Conservation (phyloP, 805 yeast species). For the Saitoella complicata region DNA sequence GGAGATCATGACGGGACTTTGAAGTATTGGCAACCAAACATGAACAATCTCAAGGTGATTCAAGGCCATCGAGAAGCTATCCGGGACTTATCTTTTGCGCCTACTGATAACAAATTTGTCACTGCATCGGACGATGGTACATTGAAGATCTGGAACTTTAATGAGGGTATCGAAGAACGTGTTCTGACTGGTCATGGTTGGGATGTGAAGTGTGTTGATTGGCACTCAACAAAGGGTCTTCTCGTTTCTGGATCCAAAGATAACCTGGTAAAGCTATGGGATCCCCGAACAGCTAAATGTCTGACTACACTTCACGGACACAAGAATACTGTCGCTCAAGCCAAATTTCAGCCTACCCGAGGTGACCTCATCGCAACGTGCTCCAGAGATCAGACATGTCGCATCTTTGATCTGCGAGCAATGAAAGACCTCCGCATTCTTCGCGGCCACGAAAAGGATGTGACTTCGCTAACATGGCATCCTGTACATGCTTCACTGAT, state of each 20-base stretch:
- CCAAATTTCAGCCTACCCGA: slow-evolving; percentile 73
- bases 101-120: slow-evolving; percentile 81
- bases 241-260: slow-evolving; percentile 91
- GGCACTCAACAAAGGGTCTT: slow-evolving; percentile 84
- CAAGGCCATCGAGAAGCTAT: slow-evolving; percentile 68
- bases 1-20: slow-evolving; percentile 86
- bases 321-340: slow-evolving; percentile 82
- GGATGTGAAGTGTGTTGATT: slow-evolving; percentile 95
- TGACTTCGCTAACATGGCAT: slow-evolving; percentile 81
- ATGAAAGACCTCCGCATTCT: slow-evolving; percentile 63
- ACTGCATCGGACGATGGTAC: slow-evolving; percentile 86
- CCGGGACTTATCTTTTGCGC: slow-evolving; percentile 76
- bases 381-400: slow-evolving; percentile 73
- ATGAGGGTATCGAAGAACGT: slow-evolving; percentile 70
- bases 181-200: slow-evolving; percentile 85
- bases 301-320: slow-evolving; percentile 75
- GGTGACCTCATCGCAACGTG: slow-evolving; percentile 66
- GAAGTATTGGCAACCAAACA: slow-evolving; percentile 96
- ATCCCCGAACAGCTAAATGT: slow-evolving; percentile 65
- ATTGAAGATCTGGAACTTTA: slow-evolving; percentile 87
- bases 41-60: slow-evolving; percentile 78
- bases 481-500: slow-evolving; percentile 69
- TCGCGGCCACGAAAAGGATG: slow-evolving; percentile 68
- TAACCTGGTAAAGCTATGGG: slow-evolving; percentile 87
- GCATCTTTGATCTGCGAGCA: slow-evolving; percentile 74